A percentile compares a stretch with the other conserved stretches of the same genome.
Conservation (phyloP, 1,139 yeast genomes). For the Hanseniaspora sp. region DNA sequence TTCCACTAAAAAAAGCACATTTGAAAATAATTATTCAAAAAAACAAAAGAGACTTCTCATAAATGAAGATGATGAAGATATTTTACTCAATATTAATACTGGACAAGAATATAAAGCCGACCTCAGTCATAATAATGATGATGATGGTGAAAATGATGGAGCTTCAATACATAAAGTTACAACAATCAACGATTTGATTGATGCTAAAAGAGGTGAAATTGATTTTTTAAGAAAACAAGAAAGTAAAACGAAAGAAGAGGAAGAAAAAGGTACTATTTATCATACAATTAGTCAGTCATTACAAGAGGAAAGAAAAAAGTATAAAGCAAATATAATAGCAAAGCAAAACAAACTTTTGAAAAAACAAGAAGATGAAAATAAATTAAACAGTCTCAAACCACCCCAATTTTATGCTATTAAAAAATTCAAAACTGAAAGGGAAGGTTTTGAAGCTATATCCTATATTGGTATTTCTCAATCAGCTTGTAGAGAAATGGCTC, state of each 20-base stretch:
- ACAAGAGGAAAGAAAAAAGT: neutral
- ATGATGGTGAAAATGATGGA: neutral
- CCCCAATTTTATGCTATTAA: constrained; percentile 60
- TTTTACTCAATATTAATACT: neutral
- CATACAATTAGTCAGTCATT: neutral
- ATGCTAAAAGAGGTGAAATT: constrained; percentile 7
- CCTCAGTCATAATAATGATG: neutral
- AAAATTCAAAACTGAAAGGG: constrained; percentile 88
- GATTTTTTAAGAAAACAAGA: constrained; percentile 11
- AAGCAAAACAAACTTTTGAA: constrained; percentile 5
- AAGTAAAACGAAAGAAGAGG: neutral
- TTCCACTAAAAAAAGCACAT: neutral
- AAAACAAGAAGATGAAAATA: constrained; percentile 2
- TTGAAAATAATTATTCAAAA: neutral
- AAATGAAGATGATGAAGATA: neutral
- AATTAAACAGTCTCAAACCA: constrained; percentile 17
- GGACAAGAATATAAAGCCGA: neutral
- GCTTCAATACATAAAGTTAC: neutral
- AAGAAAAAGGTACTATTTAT: neutral
- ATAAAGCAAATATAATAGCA: neutral
- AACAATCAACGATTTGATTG: constrained; percentile 3
- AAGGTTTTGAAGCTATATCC: constrained; percentile 72
- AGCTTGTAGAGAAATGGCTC: constrained; percentile 91
- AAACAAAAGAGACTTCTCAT: constrained; percentile 1
- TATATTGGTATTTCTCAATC: constrained; percentile 94